Evolutionary conservation across 2,329 filamentous ascomycete species (phyloP).

Genomic region (Paraconiothyrium brasiliense): DNA sequence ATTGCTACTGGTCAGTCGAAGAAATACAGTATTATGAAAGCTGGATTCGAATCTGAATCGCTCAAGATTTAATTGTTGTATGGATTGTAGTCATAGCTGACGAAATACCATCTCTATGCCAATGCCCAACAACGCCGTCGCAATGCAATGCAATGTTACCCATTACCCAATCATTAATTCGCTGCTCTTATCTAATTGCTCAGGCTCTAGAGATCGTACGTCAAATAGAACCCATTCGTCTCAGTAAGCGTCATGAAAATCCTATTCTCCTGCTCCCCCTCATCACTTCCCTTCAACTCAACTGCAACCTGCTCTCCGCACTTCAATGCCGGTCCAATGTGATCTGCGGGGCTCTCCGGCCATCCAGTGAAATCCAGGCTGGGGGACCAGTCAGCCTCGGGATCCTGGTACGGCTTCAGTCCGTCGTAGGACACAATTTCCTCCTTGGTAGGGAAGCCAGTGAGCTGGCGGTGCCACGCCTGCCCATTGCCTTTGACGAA

Average conservation of each 20-base stretch:
- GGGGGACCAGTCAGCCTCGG: background rate
- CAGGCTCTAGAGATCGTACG: conserved; percentile 6
- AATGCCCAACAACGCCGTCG: conserved; percentile 1
- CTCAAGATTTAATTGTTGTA: no score
- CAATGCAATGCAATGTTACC: conserved; percentile 1
- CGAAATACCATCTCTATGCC: no score
- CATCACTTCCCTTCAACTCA: conserved; percentile 17
- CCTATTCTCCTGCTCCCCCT: conserved; percentile 12
- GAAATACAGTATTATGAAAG: no score
- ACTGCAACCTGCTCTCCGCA: conserved; percentile 14
- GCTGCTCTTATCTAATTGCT: no score
- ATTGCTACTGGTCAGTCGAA: no score
- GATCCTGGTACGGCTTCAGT: conserved; percentile 8
- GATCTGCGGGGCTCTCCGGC: background rate
- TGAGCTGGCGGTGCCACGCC: conserved; percentile 13
- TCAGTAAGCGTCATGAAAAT: conserved; percentile 12
- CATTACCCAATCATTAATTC: background rate
- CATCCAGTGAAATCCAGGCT: conserved; percentile 15
- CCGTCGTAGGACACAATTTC: conserved; percentile 6
- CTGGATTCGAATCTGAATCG: no score
- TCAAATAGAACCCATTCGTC: conserved; percentile 16
- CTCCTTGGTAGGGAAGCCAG: conserved; percentile 11
- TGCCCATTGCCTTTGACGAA: conserved; percentile 6
- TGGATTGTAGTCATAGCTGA: no score
- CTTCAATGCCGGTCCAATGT: background rate